Percentiles rank a stretch among this genome's conserved stretches.
phyloP scores from a whole-genome alignment of 2,329 filamentous ascomycete genomes.

The Zasmidium citrigriseum region DNA sequence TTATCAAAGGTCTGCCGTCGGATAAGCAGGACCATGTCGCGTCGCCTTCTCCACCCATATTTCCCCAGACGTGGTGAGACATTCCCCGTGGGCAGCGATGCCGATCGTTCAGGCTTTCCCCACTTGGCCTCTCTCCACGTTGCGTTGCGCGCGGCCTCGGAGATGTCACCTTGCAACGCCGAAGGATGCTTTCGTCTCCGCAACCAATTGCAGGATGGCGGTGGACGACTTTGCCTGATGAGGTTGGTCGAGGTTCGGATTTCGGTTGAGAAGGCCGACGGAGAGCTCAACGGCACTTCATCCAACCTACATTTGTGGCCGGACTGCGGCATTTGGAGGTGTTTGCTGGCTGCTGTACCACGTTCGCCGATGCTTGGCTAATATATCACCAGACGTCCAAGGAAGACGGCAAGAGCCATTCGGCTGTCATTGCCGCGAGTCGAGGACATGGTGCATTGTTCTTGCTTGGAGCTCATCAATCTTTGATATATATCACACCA shows the following conservation, averaged over 20 bases:
- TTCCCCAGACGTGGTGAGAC: too few species aligned
- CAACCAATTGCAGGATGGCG: neutral
- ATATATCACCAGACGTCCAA: neutral
- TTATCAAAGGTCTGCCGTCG: neutral
- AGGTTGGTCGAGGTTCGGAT: neutral
- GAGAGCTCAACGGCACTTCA: neutral
- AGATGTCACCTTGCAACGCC: neutral
- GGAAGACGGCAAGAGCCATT: neutral
- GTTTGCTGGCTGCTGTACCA: neutral
- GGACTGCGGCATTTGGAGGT: constrained; percentile 1
- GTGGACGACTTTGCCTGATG: neutral
- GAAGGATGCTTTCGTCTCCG: neutral
- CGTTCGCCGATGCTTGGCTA: neutral
- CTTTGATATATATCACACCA: neutral
- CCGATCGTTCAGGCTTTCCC: neutral
- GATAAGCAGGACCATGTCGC: neutral
- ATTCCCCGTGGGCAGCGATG: neutral
- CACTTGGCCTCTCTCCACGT: constrained; percentile 3
- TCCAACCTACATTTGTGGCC: neutral
- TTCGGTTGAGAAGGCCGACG: constrained; percentile 6
- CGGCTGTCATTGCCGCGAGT: neutral
- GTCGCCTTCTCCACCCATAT: neutral
- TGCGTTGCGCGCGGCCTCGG: neutral
- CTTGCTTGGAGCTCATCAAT: neutral
- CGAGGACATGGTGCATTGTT: neutral